phyloP scores from a whole-genome alignment of 352 stramenopile genomes.

The Phytopythium kandeliae region DNA sequence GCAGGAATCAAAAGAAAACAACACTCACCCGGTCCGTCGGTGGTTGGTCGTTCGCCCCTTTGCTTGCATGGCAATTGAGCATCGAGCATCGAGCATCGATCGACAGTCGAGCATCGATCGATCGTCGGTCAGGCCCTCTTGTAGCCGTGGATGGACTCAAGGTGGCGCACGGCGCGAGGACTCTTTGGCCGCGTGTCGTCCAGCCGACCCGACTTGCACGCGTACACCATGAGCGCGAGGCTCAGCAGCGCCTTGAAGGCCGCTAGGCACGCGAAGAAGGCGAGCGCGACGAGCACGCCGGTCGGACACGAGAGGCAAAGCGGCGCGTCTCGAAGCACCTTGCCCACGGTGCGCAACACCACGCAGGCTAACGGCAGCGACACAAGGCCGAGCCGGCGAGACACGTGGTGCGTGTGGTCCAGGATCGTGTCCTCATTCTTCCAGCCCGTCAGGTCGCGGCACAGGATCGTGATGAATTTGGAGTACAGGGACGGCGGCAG shows the following conservation, averaged over 20 bases:
- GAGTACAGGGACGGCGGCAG: constrained; percentile 92
- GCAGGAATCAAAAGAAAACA: constrained; percentile 4
- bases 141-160: constrained; percentile 64
- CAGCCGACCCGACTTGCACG: constrained; percentile 50
- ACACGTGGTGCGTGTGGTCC: constrained; percentile 93
- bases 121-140: too few species aligned
- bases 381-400: constrained; percentile 90
- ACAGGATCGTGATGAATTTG: constrained; percentile 94
- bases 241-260: constrained; percentile 78
- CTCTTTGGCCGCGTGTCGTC: constrained; percentile 69
- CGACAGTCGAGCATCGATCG: too few species aligned
- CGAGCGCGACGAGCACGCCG: constrained; percentile 39
- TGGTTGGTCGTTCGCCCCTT: too few species aligned
- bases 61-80: too few species aligned
- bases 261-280: constrained; percentile 67
- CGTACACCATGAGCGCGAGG: constrained; percentile 75
- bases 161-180: constrained; percentile 42
- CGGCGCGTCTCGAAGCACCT: constrained; percentile 43
- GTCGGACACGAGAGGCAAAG: constrained; percentile 30
- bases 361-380: constrained; percentile 94
- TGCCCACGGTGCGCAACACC: constrained; percentile 75
- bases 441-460: constrained; percentile 93
- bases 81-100: too few species aligned
- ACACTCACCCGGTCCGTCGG: constrained; percentile 4
- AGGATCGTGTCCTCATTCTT: constrained; percentile 88